Base-by-base conservation (phyloP, 2,329 filamentous ascomycete genomes). In the Annulohypoxylon truncatum region DNA sequence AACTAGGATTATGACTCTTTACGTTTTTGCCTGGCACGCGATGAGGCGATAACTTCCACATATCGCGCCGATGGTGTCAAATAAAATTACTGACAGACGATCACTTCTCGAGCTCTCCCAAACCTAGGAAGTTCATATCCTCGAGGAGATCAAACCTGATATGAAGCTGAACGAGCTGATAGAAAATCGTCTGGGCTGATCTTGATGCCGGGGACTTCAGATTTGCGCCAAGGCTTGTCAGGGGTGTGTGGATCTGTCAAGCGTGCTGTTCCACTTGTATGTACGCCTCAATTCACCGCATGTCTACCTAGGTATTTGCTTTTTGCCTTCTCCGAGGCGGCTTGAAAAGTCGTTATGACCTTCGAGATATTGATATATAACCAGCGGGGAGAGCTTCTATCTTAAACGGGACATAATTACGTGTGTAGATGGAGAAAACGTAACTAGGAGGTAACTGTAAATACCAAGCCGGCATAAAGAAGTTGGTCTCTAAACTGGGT, bases 101-200 rank as follows among this genome's bases (percentile, higher is more conserved):
- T 67, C 53, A 58, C 53, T 52, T 48, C 40, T 55, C 40, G 38
- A 58, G 33, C 26, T 58, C 12, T 38, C n/a, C 18, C 38, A 42
- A 22, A 42, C 18, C 38, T 12, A 42, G 20, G 31, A 54, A 44
- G 24, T 42, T 20, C 28, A 53, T 52, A 54, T 29, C 47, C 46
- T 64, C 33, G 51, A 65, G 70, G 15, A 55, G 65, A 70, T 72
- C 66, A 71, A 68, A 69, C 64, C 31, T 55, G 38, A 65, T 52
- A 15, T 71, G 66, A 68, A 69, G 64, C 62, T 42, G 59, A 55
- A 44, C 35, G 35, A 59, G 55, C 51, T 48, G 42, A 54, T 50
- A 15, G 35, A 20, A 46, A 52, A 42, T 59, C 35, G 28, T 56
- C 46, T 15, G 33, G 46, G 64, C 54, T 63, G 62, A 57, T 54